Conservation (phyloP, 225 moss, liverwort and hornwort species). For the Neckera pumila region DNA sequence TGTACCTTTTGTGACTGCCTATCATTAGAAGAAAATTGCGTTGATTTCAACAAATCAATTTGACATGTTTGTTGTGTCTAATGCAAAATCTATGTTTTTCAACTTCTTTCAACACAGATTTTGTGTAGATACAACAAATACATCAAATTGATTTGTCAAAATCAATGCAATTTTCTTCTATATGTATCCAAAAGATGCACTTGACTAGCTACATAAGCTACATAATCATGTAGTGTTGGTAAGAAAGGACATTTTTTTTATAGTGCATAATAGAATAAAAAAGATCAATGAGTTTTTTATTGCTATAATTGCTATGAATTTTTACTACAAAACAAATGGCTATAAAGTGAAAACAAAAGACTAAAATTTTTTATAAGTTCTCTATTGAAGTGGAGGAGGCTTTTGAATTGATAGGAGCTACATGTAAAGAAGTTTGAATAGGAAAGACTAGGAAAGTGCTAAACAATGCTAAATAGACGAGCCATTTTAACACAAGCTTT, state of each 20-base stretch:
- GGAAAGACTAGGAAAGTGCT: neutral
- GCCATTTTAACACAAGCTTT: neutral
- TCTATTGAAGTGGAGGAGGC: fast-evolving
- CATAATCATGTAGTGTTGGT: no score
- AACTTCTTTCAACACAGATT: no score
- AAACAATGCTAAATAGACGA: neutral
- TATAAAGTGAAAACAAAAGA: neutral
- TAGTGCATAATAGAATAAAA: neutral
- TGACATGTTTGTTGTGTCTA: no score
- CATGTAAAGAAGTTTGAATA: neutral
- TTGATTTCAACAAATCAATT: no score
- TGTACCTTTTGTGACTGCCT: no score
- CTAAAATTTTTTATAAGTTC: neutral
- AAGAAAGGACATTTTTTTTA: neutral
- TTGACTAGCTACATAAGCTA: neutral
- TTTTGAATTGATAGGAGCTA: neutral
- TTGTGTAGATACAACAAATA: no score
- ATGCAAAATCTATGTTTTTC: no score
- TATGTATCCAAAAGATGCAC: no score
- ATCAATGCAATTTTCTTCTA: no score
- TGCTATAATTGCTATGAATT: neutral
- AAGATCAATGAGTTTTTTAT: no score
- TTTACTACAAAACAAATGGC: neutral
- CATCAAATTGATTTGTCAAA: no score
- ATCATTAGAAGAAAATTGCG: no score